Conservation (phyloP, 257 asterid species). For the Capsicum rhomboideum region DNA sequence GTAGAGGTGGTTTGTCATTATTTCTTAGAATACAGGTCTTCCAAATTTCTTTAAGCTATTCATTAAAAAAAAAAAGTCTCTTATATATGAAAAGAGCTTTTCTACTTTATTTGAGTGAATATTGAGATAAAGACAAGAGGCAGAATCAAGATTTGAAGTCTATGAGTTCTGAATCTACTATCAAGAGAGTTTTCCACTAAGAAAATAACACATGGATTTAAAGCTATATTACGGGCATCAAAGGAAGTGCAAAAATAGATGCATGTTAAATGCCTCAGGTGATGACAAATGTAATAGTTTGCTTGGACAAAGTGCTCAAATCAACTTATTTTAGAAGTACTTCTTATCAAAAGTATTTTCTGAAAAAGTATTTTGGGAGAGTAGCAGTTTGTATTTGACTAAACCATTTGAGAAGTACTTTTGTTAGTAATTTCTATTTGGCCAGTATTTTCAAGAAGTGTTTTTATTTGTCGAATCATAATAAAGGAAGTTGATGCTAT, state of each 20-base stretch:
- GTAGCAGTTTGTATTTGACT: neutral
- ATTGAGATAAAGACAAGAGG: too few species aligned
- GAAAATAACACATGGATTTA: neutral
- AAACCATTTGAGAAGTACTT: neutral
- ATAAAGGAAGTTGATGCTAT: neutral
- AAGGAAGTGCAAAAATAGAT: neutral
- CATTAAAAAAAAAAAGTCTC: too few species aligned
- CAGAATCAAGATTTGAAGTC: too few species aligned
- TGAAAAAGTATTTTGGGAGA: neutral
- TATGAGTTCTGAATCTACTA: too few species aligned
- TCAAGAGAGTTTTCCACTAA: neutral
- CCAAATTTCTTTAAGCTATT: too few species aligned
- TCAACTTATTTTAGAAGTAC: too few species aligned
- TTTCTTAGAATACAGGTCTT: too few species aligned
- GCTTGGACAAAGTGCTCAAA: neutral
- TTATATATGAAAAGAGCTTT: too few species aligned
- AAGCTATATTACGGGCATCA: neutral
- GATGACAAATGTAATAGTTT: neutral
- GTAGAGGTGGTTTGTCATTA: too few species aligned
- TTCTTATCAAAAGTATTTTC: too few species aligned
- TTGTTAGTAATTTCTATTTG: neutral
- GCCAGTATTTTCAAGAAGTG: too few species aligned
- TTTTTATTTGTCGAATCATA: neutral
- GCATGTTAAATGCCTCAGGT: neutral
- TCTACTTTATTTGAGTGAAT: too few species aligned